phyloP scores from a whole-genome alignment of 768 basidiomycete species.

The Pleurotus platypus region DNA sequence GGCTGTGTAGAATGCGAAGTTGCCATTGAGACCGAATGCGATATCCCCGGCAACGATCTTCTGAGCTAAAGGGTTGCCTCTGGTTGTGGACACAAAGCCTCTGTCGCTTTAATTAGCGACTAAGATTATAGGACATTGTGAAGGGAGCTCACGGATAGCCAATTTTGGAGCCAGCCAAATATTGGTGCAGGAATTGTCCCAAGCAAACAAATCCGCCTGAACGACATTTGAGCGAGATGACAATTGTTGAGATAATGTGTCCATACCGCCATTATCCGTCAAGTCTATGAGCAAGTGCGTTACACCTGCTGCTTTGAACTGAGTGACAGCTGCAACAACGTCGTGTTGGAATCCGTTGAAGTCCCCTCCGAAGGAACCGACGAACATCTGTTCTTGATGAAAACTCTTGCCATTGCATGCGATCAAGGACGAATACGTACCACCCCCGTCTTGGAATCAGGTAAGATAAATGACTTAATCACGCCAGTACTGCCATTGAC shows the following conservation, averaged over 20 bases:
- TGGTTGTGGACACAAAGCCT: slow-evolving; percentile 52
- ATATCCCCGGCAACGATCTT: slow-evolving; percentile 56
- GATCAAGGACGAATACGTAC: slow-evolving; percentile 28
- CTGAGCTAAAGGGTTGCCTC: slow-evolving; percentile 54
- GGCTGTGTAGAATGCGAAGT: slow-evolving; percentile 40
- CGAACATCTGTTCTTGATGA: slow-evolving; percentile 42
- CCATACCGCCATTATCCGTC: slow-evolving; percentile 59
- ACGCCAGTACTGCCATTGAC: slow-evolving; percentile 45
- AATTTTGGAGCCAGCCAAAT: slow-evolving; percentile 45
- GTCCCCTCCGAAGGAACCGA: slow-evolving; percentile 54
- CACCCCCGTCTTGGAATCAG: slow-evolving; percentile 56
- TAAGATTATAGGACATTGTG: neutral
- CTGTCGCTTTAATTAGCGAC: slow-evolving; percentile 23
- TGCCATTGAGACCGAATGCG: slow-evolving; percentile 31
- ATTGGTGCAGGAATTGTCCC: slow-evolving; percentile 57
- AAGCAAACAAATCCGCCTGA: slow-evolving; percentile 61
- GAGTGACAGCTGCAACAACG: slow-evolving; percentile 36
- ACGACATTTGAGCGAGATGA: neutral
- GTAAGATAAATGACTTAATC: slow-evolving; percentile 53
- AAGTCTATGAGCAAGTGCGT: slow-evolving; percentile 53
- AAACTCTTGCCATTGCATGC: neutral
- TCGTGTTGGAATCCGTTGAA: slow-evolving; percentile 51
- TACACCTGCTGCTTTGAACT: slow-evolving; percentile 46
- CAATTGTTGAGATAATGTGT: neutral
- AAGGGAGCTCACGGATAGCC: slow-evolving; percentile 46